A percentile compares a stretch with the other conserved stretches of the same genome.
phyloP scores from a whole-genome alignment of 129 eudicot species.

The Flaveria linearis region DNA sequence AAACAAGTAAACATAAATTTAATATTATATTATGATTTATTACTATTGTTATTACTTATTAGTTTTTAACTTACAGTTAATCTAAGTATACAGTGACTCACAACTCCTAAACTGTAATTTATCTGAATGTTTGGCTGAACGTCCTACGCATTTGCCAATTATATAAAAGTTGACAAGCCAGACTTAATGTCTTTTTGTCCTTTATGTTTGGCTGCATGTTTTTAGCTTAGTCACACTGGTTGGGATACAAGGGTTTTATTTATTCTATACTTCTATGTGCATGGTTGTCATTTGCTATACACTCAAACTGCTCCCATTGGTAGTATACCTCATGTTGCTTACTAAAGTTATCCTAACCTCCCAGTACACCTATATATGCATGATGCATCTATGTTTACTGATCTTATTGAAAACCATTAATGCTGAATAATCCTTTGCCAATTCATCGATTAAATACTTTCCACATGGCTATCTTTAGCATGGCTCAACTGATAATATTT shows the following conservation, averaged over 20 bases:
- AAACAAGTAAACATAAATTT: not conserved
- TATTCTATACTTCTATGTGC: too few relatives aligned
- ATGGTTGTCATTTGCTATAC: too few relatives aligned
- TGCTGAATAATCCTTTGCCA: not conserved
- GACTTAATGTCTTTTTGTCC: not conserved
- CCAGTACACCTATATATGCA: too few relatives aligned
- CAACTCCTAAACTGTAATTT: not conserved
- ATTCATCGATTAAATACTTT: not conserved
- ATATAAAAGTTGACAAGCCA: not conserved
- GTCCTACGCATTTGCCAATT: not conserved
- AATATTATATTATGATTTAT: not conserved
- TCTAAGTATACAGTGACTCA: not conserved
- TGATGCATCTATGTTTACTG: too few relatives aligned
- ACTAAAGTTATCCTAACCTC: too few relatives aligned
- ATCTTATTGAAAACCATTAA: too few relatives aligned
- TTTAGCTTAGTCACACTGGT: not conserved
- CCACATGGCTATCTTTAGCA: constrained; percentile 2
- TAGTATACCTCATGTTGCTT: too few relatives aligned
- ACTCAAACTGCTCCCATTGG: too few relatives aligned
- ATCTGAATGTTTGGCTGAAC: not conserved
- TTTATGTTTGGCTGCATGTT: constrained; percentile 1
- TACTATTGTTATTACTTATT: not conserved
- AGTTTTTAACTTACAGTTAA: not conserved
- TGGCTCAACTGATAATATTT: not conserved
- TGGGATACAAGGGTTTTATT: too few relatives aligned